phyloP scores from a whole-genome alignment of 2,329 filamentous ascomycete genomes.

The Apiospora koreana region DNA sequence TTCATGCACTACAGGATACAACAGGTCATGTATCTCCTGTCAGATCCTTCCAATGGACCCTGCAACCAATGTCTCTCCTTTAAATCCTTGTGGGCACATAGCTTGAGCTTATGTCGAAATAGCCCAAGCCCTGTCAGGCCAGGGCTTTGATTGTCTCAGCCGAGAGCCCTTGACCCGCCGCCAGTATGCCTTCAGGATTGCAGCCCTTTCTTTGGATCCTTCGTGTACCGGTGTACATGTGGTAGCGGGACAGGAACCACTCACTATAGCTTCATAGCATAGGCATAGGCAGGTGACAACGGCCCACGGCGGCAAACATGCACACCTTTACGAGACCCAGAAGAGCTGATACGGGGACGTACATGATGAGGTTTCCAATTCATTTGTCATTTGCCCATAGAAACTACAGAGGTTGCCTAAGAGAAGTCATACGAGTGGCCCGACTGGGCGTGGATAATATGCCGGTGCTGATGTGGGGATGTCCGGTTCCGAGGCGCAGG shows the following conservation, averaged over 20 bases:
- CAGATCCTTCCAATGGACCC: neutral
- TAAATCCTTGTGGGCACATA: neutral
- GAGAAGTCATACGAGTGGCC: neutral
- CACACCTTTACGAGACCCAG: neutral
- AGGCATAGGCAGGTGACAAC: neutral
- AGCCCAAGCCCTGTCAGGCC: neutral
- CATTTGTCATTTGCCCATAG: neutral
- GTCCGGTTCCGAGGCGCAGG: neutral
- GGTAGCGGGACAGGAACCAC: neutral
- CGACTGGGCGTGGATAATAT: neutral
- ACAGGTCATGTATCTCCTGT: neutral
- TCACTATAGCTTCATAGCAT: neutral
- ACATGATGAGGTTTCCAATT: neutral
- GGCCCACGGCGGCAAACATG: neutral
- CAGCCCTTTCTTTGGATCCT: neutral
- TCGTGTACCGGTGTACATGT: neutral
- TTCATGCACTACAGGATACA: neutral
- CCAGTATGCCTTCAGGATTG: neutral
- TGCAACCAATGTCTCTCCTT: neutral
- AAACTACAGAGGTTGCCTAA: neutral
- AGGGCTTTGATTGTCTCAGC: neutral
- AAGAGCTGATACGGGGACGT: neutral
- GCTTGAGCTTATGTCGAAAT: neutral
- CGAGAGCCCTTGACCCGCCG: neutral
- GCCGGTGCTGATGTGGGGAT: constrained; percentile 4